Evolutionary conservation across 805 yeast species (phyloP).

Genomic region (Candida pseudofarinosa): DNA sequence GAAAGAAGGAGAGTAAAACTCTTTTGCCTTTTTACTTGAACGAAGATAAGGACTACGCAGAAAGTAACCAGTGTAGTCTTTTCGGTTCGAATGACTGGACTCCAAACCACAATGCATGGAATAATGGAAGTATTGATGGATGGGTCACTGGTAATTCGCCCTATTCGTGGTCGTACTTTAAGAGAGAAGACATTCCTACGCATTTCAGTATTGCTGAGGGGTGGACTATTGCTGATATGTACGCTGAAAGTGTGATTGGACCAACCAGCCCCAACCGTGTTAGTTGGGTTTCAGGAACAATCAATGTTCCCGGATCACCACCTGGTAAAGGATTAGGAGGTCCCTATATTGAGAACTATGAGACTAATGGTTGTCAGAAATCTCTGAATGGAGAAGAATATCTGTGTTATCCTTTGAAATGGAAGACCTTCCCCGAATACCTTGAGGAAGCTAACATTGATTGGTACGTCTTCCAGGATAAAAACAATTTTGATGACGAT

Average conservation of each 20-base stretch:
- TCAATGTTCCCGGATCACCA: conserved; percentile 5
- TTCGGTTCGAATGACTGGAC: conserved; percentile 5
- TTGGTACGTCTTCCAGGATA: conserved; percentile 4
- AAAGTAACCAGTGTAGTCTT: conserved; percentile 2
- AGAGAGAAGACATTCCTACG: conserved; percentile 3
- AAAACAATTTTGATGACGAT: conserved; percentile 3
- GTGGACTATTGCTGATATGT: conserved; percentile 4
- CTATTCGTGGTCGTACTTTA: conserved; percentile 4
- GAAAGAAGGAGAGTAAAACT: not conserved
- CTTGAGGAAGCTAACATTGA: conserved; percentile 2
- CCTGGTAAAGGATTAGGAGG: conserved; percentile 3
- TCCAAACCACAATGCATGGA: conserved; percentile 4
- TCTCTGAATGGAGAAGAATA: conserved; percentile 3
- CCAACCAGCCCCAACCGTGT: conserved; percentile 4
- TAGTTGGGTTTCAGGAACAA: conserved; percentile 4
- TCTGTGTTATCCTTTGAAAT: conserved; percentile 2
- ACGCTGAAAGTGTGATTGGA: conserved; percentile 3
- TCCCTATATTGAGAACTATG: conserved; percentile 3
- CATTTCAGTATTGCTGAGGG: conserved; percentile 4
- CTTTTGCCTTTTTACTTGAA: conserved; percentile 3
- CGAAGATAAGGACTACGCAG: conserved; percentile 2
- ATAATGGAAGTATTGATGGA: conserved; percentile 3
- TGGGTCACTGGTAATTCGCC: conserved; percentile 5
- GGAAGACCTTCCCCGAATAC: conserved; percentile 4
- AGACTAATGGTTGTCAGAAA: conserved; percentile 3